Percentiles rank a stretch among this genome's conserved stretches.
These are phyloP conservation scores for Bullera alba DNA, from an alignment of 768 basidiomycete genomes.

Conservation along the genomic window DNA sequence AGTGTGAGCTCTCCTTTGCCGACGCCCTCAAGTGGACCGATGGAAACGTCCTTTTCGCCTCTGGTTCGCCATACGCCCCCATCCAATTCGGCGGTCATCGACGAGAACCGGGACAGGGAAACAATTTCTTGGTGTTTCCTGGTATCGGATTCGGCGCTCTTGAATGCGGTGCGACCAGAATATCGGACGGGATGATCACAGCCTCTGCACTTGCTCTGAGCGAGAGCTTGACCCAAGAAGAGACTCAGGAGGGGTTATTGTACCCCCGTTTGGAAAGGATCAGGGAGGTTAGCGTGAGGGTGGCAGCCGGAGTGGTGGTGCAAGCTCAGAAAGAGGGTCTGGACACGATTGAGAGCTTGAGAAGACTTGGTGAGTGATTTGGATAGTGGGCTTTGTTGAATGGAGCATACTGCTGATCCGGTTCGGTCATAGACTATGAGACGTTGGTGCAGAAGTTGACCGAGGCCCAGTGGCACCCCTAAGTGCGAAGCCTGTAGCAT, in stretches of 20 bases:
- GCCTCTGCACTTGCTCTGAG: conserved; percentile 75
- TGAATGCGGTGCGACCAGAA: conserved; percentile 56
- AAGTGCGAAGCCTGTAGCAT: too few species aligned
- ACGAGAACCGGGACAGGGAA: conserved; percentile 79
- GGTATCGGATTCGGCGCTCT: conserved; percentile 54
- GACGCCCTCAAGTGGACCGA: conserved; percentile 51
- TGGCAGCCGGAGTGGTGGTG: conserved; percentile 69
- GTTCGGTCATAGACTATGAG: too few species aligned
- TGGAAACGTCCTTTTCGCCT: conserved; percentile 65
- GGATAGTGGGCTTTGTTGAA: too few species aligned
- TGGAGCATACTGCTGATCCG: too few species aligned
- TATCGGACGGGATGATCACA: conserved; percentile 85
- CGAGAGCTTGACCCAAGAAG: conserved; percentile 63
- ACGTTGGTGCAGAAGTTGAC: conserved; percentile 11
- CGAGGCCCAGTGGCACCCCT: conserved; percentile 17
- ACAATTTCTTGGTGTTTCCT: conserved; percentile 82
- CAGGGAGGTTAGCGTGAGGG: conserved; percentile 70
- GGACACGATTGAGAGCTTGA: conserved; percentile 13
- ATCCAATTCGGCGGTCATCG: conserved; percentile 54
- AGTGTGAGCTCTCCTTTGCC: conserved; percentile 41
- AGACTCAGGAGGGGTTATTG: conserved; percentile 59
- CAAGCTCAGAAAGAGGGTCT: conserved; percentile 64
- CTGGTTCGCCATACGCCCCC: conserved; percentile 75
- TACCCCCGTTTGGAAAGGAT: conserved; percentile 82
- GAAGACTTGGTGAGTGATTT: conserved; percentile 25